Evolutionary conservation across 2,329 filamentous ascomycete genomes (phyloP), one percentile per base, ranked within the genome.

Genomic region (Paecilomyces formosus): DNA sequence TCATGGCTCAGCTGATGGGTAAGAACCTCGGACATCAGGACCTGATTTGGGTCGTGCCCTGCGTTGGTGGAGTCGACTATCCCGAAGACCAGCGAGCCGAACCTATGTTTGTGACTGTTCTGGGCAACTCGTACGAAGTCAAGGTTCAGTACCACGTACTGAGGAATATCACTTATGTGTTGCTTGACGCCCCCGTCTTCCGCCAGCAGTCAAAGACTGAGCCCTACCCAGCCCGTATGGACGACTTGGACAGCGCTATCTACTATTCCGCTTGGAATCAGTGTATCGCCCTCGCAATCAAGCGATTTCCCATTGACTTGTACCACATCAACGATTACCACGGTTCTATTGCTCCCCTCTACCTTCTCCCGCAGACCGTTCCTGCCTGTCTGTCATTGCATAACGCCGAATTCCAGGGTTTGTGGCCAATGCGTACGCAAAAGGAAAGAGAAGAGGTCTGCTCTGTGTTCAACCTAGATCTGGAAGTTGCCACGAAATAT

Each of bases 221-320:
- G 61, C 85, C 85, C 0, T 88, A 88, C 65, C 85, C 86, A 15
- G 77, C 84, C 39, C 81, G 85, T 31, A 88, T 88, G 86, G 86
- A 88, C 67, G 85, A 88, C 66, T 76, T 88, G 57, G 84, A 86
- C 61, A 85, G 81, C 62, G 86, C 86, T 12, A 83, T 88, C 53
- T 86, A 87, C 71, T 88, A 88, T 68, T 87, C 84, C 2, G 85
- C 84, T 2, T 88, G 86, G 86, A 88, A 88, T 62, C 83, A 85
- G 69, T 88, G 86, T 68, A 87, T 88, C 64, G 84, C 85, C 7
- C 79, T 85, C 63, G 75, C 84, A 1, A 81, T 87, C 63, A 79
- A 80, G 58, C 81, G 86, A 15, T 88, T 88, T 68, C 79, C 82
- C 0, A 76, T 85, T 59, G 83, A 86, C 63, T 68, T 87, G n/a